Evolutionary conservation across 768 basidiomycete species (phyloP), one percentile per base, ranked within the genome.

Genomic region (Tulasnella sp.): DNA sequence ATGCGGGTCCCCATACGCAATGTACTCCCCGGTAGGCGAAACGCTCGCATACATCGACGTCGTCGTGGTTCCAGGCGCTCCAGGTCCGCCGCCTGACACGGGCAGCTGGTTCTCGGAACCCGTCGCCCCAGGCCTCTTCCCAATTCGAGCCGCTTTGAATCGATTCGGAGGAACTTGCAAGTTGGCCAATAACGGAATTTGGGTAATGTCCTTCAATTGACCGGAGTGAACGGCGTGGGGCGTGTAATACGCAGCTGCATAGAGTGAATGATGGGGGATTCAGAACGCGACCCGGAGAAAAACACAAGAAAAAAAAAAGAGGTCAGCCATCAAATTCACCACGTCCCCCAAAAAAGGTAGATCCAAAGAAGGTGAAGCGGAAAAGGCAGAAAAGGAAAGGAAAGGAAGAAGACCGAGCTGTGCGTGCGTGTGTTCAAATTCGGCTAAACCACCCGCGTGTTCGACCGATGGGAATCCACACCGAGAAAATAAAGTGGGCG

Each of bases 171-270:
- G 76, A 40, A 77, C 38, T 40, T 52, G 76, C 46, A 77, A 40
- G 62, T 34, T n/a, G 27, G 76, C 56, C 31, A 77, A 52, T 21
- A 31, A 24, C 19, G 76, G 76, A n/a, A 58, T 40, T 36, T 40
- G 38, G 14, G 76, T 58, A 4, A 77, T 77, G 27, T 77, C 76
- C 12, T 62, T 52, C 34, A 77, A 44, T 62, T 58, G 58, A 34
- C 76, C 76, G 38, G 76, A 58, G 12, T 58, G 62, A 27, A 77
- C 76, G 56, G 76, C 76, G 58, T 77, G 76, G 31, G 76, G 48
- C 36, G 76, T 77, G 76, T 77, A 77, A 62, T 77, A 77, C 34
- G 76, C 76, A 44, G 76, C 76, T 77, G 58, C n/a, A 24, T 27
- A 56, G 38, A 36, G 12, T 4, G 10, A n/a, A n/a, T 12, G 44